These are phyloP conservation scores for Hemileccinum impolitum DNA, from an alignment of 768 basidiomycete species.

Conservation along the genomic window DNA sequence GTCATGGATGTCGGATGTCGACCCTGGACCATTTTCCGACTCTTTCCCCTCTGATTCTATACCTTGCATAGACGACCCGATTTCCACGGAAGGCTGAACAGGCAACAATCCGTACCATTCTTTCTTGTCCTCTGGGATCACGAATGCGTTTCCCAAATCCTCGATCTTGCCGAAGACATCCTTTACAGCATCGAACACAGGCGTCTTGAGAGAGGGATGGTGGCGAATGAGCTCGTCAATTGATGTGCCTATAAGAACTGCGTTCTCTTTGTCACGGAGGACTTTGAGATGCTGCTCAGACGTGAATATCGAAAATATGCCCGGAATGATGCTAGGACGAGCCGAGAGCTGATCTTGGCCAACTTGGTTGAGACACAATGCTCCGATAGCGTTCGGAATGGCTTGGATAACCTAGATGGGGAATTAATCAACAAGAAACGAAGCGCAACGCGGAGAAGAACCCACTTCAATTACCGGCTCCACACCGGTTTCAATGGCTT, in stretches of 20 bases:
- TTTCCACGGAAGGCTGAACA: conserved; percentile 15
- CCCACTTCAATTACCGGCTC: conserved; percentile 85
- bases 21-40: conserved; percentile 18
- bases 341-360: conserved; percentile 79
- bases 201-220: conserved; percentile 80
- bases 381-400: conserved; percentile 93
- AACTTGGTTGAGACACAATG: conserved; percentile 88
- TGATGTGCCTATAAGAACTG: conserved; percentile 80
- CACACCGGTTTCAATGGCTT: conserved; percentile 76
- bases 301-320: conserved; percentile 83
- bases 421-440: background rate
- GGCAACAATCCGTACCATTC: conserved; percentile 64
- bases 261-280: conserved; percentile 90
- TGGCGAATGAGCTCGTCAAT: conserved; percentile 96
- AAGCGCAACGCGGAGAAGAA: background rate
- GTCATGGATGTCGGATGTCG: conserved; percentile 13
- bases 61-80: conserved; percentile 51
- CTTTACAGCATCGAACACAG: conserved; percentile 77
- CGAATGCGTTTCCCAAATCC: conserved; percentile 61
- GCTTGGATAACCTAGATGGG: conserved; percentile 75
- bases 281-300: conserved; percentile 80
- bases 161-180: conserved; percentile 70
- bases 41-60: conserved; percentile 23
- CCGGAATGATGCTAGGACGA: conserved; percentile 78
- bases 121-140: conserved; percentile 52